Evolutionary conservation across 495 filamentous ascomycete species (phyloP).

Genomic region (Aspergillus saccharolyticus): DNA sequence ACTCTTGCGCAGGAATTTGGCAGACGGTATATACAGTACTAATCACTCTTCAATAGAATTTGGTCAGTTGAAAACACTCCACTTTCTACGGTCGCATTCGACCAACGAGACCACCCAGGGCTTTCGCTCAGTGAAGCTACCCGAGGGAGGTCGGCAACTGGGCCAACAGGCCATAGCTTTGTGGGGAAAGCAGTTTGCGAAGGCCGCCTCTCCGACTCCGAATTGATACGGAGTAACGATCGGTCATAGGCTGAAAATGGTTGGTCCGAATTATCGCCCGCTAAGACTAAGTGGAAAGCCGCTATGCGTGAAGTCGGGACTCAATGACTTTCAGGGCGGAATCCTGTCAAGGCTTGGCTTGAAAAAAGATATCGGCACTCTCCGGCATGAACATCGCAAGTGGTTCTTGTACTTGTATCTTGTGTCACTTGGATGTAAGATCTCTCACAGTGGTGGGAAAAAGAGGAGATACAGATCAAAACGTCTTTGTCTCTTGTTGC

Average conservation of each 20-base stretch:
- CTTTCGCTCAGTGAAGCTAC: conserved; percentile 1
- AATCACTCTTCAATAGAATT: neutral
- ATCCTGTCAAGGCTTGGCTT: neutral
- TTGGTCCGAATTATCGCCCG: no score
- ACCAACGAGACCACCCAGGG: neutral
- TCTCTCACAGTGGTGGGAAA: no score
- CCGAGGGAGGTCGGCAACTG: conserved; percentile 3
- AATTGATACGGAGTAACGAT: neutral
- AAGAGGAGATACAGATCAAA: no score
- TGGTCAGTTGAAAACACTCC: neutral
- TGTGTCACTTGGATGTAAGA: no score
- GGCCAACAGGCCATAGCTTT: conserved; percentile 4
- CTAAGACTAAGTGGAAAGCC: no score
- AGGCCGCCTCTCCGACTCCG: neutral
- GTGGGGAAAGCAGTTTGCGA: neutral
- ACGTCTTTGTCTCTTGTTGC: no score
- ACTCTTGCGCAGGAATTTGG: no score
- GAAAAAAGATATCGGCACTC: neutral
- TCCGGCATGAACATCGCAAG: neutral
- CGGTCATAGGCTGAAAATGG: no score
- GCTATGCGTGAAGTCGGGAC: neutral
- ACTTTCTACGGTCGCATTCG: neutral
- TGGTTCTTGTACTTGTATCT: no score
- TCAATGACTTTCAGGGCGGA: neutral
- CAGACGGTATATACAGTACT: no score